Percentiles rank a stretch among this genome's conserved stretches.
Conservation (phyloP, 805 yeast genomes). For the Isabelozyma heimii region DNA sequence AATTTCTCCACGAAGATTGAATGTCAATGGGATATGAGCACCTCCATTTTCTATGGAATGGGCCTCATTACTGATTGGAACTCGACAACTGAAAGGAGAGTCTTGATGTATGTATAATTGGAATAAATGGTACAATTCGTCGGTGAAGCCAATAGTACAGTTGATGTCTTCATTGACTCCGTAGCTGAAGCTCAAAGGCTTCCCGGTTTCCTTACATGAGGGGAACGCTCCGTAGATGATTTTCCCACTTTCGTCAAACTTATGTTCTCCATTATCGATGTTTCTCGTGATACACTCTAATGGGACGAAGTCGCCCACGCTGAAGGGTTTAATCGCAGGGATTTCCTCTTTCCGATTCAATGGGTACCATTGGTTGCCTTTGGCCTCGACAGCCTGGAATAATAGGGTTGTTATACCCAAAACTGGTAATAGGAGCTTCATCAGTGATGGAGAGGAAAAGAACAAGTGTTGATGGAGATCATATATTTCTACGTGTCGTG, state of each 20-base stretch:
- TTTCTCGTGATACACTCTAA: slow-evolving; percentile 64
- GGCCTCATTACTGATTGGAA: slow-evolving; percentile 49
- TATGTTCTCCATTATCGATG: slow-evolving; percentile 75
- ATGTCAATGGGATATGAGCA: slow-evolving; percentile 55
- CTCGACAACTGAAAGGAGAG: slow-evolving; percentile 67
- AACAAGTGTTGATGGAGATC: too few species aligned
- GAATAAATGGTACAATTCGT: slow-evolving; percentile 67
- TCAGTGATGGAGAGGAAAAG: too few species aligned
- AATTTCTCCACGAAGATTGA: slow-evolving; percentile 64
- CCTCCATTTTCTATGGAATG: slow-evolving; percentile 42
- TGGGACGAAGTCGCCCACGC: slow-evolving; percentile 40
- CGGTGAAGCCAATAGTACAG: slow-evolving; percentile 62
- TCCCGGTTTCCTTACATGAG: slow-evolving; percentile 60
- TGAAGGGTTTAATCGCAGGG: slow-evolving; percentile 37
- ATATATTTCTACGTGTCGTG: too few species aligned
- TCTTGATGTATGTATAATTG: slow-evolving; percentile 78
- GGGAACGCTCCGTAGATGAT: slow-evolving; percentile 62
- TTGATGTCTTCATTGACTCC: slow-evolving; percentile 49
- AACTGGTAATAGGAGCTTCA: too few species aligned
- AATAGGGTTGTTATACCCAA: too few species aligned
- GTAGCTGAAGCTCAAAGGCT: slow-evolving; percentile 55
- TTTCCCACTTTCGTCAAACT: slow-evolving; percentile 58
- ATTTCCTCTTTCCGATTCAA: slow-evolving; percentile 34
- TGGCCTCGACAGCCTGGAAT: too few species aligned
- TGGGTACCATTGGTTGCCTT: slow-evolving; percentile 21